Evolutionary conservation across 2,329 filamentous ascomycete genomes (phyloP), one percentile per base, ranked within the genome.

Genomic region (Aureobasidium sp.): DNA sequence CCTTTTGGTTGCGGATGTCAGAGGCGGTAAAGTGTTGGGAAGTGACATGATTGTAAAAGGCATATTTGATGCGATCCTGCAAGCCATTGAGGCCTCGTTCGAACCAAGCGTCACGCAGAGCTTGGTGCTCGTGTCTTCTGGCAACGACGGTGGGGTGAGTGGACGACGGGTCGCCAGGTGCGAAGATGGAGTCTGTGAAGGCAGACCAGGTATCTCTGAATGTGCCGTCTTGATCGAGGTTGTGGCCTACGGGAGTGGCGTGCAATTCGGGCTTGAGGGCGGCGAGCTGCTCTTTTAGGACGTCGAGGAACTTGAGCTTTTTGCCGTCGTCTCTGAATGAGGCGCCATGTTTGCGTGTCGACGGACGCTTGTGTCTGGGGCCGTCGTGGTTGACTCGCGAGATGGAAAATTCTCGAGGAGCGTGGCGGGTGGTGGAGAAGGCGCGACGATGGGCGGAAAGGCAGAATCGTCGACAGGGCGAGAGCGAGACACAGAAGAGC

Each of bases 21-120:
- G 77, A 79, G 22, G 78, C 74, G 1, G 86, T 82, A 70, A 88
- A 85, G 29, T 77, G 78, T 2, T 78, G 71, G 14, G 82, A 81
- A 63, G 86, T 77, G 22, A 88, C 76, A 65, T 87, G 85, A 41
- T 82, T 84, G 68, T 87, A 85, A 71, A 94, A 90, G 36, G 83
- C 77, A 68, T 87, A 88, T 63, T 82, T 81, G 41, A 96, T 67
- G 25, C 69, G 64, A 36, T 72, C 68, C 9, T 73, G 68, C 45
- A 74, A 55, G 3, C 67, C 70, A 22, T 49, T 59, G 31, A 58
- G 53, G 22, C 72, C 70, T 52, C 66, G 56, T 12, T 51, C 48
- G 12, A 45, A 45, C 39, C 57, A 66, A 34, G 42, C 22, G 25
- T 55, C 60, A 14, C 51, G 49, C 11, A 62, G 49, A 29, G 27